Conservation (phyloP, 495 filamentous ascomycete genomes). For the Penicillium manginii region DNA sequence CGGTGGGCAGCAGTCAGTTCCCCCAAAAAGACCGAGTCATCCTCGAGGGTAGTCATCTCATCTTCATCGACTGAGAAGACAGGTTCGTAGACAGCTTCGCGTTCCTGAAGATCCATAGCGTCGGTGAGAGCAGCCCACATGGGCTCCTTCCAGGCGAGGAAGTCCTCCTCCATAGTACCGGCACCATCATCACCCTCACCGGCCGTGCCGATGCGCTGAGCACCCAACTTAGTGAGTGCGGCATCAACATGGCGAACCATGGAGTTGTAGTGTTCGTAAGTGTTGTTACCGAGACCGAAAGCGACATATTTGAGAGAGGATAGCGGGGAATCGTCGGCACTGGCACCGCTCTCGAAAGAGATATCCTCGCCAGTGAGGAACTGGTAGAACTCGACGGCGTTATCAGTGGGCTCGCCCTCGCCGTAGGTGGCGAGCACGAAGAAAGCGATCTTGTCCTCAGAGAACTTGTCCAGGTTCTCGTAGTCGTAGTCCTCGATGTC, state of each 20-base stretch:
- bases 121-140: constrained; percentile 91
- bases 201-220: constrained; percentile 78
- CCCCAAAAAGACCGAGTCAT: constrained; percentile 89
- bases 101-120: constrained; percentile 87
- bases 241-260: constrained; percentile 93
- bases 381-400: constrained; percentile 98
- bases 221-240: constrained; percentile 78
- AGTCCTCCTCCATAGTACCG: constrained; percentile 99
- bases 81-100: constrained; percentile 94
- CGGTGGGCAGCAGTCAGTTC: constrained; percentile 97
- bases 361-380: constrained; percentile 84
- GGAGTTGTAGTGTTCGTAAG: constrained; percentile 98
- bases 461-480: constrained; percentile 88
- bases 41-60: constrained; percentile 71
- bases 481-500: constrained; percentile 98
- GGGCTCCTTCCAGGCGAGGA: constrained; percentile 98
- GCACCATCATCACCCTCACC: constrained; percentile 98
- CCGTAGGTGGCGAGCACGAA: constrained; percentile 98
- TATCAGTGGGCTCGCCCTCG: constrained; percentile 98
- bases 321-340: constrained; percentile 71
- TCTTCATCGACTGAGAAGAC: constrained; percentile 83
- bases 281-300: constrained; percentile 97
- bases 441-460: constrained; percentile 87
- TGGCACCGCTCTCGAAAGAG: constrained; percentile 72
- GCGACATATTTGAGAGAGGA: constrained; percentile 88